Conservation (phyloP, 331 rosid genomes). For the Telfairia occidentalis region DNA sequence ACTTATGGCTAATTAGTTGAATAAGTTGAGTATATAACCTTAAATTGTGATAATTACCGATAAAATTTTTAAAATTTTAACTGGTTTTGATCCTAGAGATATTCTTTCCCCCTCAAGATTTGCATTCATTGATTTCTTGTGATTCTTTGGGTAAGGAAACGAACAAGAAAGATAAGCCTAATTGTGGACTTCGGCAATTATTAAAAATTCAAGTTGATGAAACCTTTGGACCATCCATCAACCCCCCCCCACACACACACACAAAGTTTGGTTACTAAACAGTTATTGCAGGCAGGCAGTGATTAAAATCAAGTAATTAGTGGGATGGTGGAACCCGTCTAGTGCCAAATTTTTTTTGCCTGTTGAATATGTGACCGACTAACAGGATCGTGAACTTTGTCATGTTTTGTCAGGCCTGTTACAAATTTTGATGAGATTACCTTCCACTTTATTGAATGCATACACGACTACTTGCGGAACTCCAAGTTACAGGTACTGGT, state of each 20-base stretch:
- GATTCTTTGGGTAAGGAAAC: background rate
- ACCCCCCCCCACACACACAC: no score
- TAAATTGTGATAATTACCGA: background rate
- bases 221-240: background rate
- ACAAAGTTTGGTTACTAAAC: background rate
- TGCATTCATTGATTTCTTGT: background rate
- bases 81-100: background rate
- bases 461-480: slow-evolving; percentile 48
- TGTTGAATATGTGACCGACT: slow-evolving; percentile 2
- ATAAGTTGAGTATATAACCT: background rate
- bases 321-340: background rate
- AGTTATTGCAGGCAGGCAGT: background rate
- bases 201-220: background rate
- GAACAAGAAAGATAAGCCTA: background rate
- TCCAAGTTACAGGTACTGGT: slow-evolving; percentile 48
- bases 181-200: background rate
- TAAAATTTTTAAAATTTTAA: background rate
- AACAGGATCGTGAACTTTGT: background rate
- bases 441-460: slow-evolving; percentile 88
- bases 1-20: background rate
- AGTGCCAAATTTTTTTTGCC: background rate
- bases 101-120: background rate
- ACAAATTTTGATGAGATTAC: slow-evolving; percentile 68
- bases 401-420: slow-evolving; percentile 51
- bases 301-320: background rate